Percentiles rank a stretch among this genome's conserved stretches.
phyloP scores from a whole-genome alignment of 441 rosid species.

The Arabidopsis hybrid region DNA sequence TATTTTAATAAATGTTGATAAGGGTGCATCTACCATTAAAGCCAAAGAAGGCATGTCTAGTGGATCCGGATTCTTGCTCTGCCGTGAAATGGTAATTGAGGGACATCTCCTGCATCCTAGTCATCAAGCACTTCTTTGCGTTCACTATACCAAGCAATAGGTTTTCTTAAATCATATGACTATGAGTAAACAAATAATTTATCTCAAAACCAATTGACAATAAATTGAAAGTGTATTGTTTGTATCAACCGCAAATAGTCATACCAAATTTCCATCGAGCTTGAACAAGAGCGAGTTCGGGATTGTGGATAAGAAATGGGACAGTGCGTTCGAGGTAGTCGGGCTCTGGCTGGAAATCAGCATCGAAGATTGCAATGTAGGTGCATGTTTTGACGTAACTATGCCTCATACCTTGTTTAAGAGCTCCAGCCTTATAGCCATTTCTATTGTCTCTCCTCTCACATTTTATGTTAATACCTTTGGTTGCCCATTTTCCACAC shows the following conservation, averaged over 20 bases:
- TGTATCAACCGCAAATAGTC: neutral
- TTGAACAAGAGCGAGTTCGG: slow-evolving; percentile 69
- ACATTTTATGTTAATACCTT: slow-evolving; percentile 69
- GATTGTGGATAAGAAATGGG: slow-evolving; percentile 65
- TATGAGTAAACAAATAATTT: neutral
- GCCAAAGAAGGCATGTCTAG: slow-evolving; percentile 47
- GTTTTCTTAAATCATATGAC: neutral
- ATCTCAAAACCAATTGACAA: too few relatives aligned
- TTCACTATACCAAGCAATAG: slow-evolving; percentile 37
- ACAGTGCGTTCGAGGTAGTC: slow-evolving; percentile 63
- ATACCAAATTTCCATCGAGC: slow-evolving; percentile 74
- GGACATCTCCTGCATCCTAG: slow-evolving; percentile 50
- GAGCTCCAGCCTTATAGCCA: slow-evolving; percentile 70
- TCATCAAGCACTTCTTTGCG: slow-evolving; percentile 45
- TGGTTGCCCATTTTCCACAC: slow-evolving; percentile 66
- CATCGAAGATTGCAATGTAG: slow-evolving; percentile 62
- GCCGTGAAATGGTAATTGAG: slow-evolving; percentile 48
- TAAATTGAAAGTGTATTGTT: neutral
- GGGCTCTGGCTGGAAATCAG: slow-evolving; percentile 75
- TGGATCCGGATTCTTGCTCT: slow-evolving; percentile 44
- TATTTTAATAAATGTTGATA: slow-evolving; percentile 2
- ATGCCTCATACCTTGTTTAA: slow-evolving; percentile 54
- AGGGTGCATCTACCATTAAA: slow-evolving; percentile 36
- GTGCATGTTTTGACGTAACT: slow-evolving; percentile 61
- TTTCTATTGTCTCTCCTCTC: slow-evolving; percentile 61